These are phyloP conservation scores for Stagonosporopsis chrysanthemi DNA, from an alignment of 2,329 filamentous ascomycete genomes.

Conservation along the genomic window DNA sequence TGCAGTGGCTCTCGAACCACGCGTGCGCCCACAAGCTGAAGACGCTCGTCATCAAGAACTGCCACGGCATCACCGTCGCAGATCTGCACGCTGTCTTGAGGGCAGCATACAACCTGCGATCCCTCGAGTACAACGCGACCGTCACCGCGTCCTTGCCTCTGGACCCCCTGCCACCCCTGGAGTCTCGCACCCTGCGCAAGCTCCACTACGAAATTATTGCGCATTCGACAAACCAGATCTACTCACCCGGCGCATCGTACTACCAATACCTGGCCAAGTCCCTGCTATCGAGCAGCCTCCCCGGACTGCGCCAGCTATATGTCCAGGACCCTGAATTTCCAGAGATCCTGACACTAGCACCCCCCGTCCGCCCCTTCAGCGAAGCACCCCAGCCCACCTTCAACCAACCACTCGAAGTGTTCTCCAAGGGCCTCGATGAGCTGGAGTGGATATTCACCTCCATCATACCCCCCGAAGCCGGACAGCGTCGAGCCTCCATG, in stretches of 20 bases:
- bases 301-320: slow-evolving; percentile 77
- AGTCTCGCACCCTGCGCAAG: slow-evolving; percentile 72
- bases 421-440: slow-evolving; percentile 72
- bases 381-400: slow-evolving; percentile 53
- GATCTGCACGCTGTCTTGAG: slow-evolving; percentile 68
- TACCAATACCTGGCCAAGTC: slow-evolving; percentile 88
- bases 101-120: slow-evolving; percentile 64
- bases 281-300: slow-evolving; percentile 77
- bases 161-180: slow-evolving; percentile 67
- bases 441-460: slow-evolving; percentile 72
- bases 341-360: slow-evolving; percentile 76
- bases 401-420: slow-evolving; percentile 67
- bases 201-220: slow-evolving; percentile 85
- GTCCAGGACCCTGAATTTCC: slow-evolving; percentile 86
- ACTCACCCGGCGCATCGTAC: slow-evolving; percentile 66
- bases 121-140: slow-evolving; percentile 65
- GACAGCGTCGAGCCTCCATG: slow-evolving; percentile 50
- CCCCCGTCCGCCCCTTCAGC: slow-evolving; percentile 65
- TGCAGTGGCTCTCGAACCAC: slow-evolving; percentile 68
- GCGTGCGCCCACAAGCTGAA: slow-evolving; percentile 66
- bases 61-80: slow-evolving; percentile 71
- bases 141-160: slow-evolving; percentile 65
- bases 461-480: slow-evolving; percentile 60
- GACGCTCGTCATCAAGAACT: slow-evolving; percentile 71
- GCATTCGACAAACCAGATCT: slow-evolving; percentile 63